Evolutionary conservation across 2,329 filamentous ascomycete genomes (phyloP).

Genomic region (Alternaria ethzedia): DNA sequence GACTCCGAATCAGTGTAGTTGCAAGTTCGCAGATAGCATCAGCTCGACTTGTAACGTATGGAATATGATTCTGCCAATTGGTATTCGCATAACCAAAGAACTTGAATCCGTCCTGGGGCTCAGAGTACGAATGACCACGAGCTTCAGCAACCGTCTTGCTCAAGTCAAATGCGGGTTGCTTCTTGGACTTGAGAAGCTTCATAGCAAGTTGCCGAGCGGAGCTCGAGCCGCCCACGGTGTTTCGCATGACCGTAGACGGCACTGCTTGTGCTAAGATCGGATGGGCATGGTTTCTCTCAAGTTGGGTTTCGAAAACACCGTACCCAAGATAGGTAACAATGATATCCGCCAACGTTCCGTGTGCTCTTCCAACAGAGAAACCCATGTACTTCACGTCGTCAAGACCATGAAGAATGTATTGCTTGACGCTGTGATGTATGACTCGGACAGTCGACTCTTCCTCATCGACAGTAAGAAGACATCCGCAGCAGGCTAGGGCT

Average conservation of each 20-base stretch:
- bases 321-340: slow-evolving; percentile 32
- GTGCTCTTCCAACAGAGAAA: slow-evolving; percentile 8
- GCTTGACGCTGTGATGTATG: slow-evolving; percentile 28
- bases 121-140: neutral
- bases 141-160: slow-evolving; percentile 15
- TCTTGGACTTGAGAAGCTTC: slow-evolving; percentile 15
- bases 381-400: neutral
- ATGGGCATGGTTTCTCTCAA: slow-evolving; percentile 8
- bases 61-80: slow-evolving; percentile 18
- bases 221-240: slow-evolving; percentile 10
- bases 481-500: slow-evolving; percentile 29
- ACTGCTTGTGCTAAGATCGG: slow-evolving; percentile 7
- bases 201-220: slow-evolving; percentile 8
- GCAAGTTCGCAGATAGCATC: slow-evolving; percentile 7
- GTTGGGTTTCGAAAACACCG: slow-evolving; percentile 23
- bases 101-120: neutral
- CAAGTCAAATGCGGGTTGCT: slow-evolving; percentile 16
- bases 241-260: slow-evolving; percentile 12
- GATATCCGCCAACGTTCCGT: slow-evolving; percentile 20
- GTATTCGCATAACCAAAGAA: slow-evolving; percentile 22
- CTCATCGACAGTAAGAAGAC: slow-evolving; percentile 30
- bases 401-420: slow-evolving; percentile 18
- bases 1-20: neutral
- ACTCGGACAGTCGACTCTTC: slow-evolving; percentile 30
- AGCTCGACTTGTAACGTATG: slow-evolving; percentile 12